Percentiles rank a stretch among this genome's conserved stretches.
Conservation (phyloP, 2,329 filamentous ascomycete genomes). For the Emmonsia crescens region DNA sequence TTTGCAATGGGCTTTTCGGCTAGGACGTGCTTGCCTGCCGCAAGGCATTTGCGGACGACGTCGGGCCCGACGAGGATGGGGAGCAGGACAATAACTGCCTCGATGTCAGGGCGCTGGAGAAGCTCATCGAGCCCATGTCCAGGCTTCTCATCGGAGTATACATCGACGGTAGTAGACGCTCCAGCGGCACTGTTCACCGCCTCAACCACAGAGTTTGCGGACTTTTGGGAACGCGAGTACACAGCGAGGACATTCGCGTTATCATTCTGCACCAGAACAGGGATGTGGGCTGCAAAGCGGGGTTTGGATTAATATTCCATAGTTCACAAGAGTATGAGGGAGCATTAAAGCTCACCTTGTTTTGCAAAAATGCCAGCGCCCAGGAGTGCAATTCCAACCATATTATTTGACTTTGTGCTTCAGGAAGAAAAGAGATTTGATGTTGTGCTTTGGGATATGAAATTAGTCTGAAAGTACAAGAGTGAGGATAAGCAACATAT, state of each 20-base stretch:
- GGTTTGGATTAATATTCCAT: neutral
- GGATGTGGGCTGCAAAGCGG: conserved; percentile 23
- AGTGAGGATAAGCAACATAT: too few relatives aligned
- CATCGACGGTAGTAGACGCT: conserved; percentile 29
- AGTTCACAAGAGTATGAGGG: neutral
- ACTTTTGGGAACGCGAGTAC: conserved; percentile 47
- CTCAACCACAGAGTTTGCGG: conserved; percentile 36
- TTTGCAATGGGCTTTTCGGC: conserved; percentile 49
- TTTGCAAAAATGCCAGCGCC: conserved; percentile 34
- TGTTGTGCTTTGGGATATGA: neutral
- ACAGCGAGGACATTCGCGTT: conserved; percentile 43
- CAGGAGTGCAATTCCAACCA: conserved; percentile 43
- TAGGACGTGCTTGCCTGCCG: conserved; percentile 45
- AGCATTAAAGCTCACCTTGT: conserved; percentile 28
- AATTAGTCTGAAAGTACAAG: neutral
- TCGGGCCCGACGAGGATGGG: conserved; percentile 44
- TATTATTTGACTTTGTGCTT: conserved; percentile 9
- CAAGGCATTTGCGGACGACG: conserved; percentile 39
- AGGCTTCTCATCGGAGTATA: conserved; percentile 44
- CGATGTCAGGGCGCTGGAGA: conserved; percentile 39
- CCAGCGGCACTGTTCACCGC: conserved; percentile 18
- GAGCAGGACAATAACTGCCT: conserved; percentile 42
- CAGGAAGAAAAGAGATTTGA: neutral
- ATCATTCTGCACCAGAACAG: conserved; percentile 39
- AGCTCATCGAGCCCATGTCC: conserved; percentile 38